A percentile compares a stretch with the other conserved stretches of the same genome.
Evolutionary conservation across 148 eudicot species (phyloP).

Genomic region (Camellia japonica): DNA sequence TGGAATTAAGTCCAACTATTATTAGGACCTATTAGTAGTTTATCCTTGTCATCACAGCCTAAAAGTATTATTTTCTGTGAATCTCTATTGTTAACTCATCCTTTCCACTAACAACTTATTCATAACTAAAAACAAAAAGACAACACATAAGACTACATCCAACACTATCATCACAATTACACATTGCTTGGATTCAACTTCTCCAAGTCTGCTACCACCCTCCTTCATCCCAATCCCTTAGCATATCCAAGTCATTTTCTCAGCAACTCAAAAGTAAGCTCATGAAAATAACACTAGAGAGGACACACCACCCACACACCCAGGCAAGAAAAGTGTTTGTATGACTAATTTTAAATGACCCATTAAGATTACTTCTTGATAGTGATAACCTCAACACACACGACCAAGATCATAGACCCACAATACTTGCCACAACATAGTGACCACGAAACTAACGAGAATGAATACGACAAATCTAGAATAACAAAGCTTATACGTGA

Average conservation of each 20-base stretch:
- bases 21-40: too few species aligned
- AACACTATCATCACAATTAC: background rate
- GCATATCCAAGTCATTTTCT: background rate
- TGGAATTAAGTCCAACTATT: background rate
- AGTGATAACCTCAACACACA: background rate
- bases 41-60: background rate
- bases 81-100: background rate
- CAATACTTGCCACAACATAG: background rate
- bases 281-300: background rate
- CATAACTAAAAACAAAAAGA: background rate
- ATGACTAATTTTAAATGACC: background rate
- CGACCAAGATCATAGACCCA: background rate
- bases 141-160: background rate
- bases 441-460: background rate
- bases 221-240: background rate
- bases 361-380: background rate
- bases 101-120: background rate
- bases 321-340: background rate
- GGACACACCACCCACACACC: background rate
- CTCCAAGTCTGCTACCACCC: background rate
- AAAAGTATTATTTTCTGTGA: background rate
- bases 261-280: background rate
- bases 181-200: background rate
- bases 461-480: background rate
- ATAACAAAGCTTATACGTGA: background rate